Evolutionary conservation across 768 basidiomycete genomes (phyloP), one percentile per base, ranked within the genome.

Genomic region (Suillus lakei): DNA sequence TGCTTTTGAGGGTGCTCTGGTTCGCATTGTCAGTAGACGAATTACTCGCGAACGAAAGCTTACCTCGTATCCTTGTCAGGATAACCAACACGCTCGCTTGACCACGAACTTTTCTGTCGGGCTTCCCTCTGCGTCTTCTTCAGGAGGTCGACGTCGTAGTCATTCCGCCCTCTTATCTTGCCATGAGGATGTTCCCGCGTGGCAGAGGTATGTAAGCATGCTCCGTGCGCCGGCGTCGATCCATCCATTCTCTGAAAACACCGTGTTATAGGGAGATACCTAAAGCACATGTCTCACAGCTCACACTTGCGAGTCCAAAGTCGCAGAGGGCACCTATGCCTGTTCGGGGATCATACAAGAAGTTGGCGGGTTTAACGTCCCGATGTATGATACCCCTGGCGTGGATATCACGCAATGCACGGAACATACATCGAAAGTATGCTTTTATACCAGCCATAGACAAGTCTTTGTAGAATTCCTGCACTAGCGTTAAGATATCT

Each of bases 281-380:
- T 5, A n/a, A 41, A 41, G 6, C 23, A 8, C 32, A 28, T 43
- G 41, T 5, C 28, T 44, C 39, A 36, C 38, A 26, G 79, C 91
- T 70, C 77, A 96, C 96, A 71, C 94, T 95, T 10, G 98, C 98
- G 4, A 99, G 84, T 23, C 98, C 98, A 74, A 98, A 98, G 77
- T 99, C 98, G 69, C 94, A 95, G 9, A 99, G 80, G 0, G 91
- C 92, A 28, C 98, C 98, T 15, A 88, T 82, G 12, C 91, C 91
- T 8, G 90, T 91, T 43, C 84, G 86, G 43, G 93, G 90, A 76
- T 99, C 94, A 75, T 91, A 98, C 41, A 99, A 84, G 76, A 99
- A 99, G 76, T 99, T 99, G 66, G 96, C 97, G 26, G 97, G 96
- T 74, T 99, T 99, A 71, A 99, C 93, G 77, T 99, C 97, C 53